A percentile compares a stretch with the other conserved stretches of the same genome.
phyloP scores from a whole-genome alignment of 2,329 filamentous ascomycete genomes.

The Botryotinia convoluta region DNA sequence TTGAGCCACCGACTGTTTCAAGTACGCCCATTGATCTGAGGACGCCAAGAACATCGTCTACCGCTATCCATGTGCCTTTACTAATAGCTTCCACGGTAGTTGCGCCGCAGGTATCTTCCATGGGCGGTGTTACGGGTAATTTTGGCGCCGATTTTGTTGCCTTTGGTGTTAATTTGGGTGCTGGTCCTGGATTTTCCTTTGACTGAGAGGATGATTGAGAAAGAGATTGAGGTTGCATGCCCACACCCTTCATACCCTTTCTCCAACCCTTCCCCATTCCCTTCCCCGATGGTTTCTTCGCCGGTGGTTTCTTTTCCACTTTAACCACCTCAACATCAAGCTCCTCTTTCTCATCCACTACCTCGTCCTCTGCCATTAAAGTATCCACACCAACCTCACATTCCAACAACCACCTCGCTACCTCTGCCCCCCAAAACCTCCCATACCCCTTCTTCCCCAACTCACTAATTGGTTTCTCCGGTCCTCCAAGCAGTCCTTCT shows the following conservation, averaged over 20 bases:
- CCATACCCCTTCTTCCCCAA: slow-evolving; percentile 79
- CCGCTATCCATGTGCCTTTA: slow-evolving; percentile 75
- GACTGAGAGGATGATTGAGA: not conserved
- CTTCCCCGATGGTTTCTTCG: slow-evolving; percentile 13
- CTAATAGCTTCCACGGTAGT: slow-evolving; percentile 63
- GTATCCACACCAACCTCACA: slow-evolving; percentile 29
- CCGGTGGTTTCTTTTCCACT: not conserved
- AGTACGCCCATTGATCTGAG: slow-evolving; percentile 77
- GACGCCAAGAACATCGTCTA: slow-evolving; percentile 77
- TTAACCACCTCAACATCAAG: slow-evolving; percentile 49
- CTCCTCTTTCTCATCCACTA: slow-evolving; percentile 30
- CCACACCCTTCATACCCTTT: slow-evolving; percentile 19
- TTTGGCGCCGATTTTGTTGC: not conserved
- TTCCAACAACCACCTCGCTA: slow-evolving; percentile 65
- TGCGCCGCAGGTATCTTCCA: not conserved
- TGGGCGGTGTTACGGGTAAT: not conserved
- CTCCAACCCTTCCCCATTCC: slow-evolving; percentile 20
- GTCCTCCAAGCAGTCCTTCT: slow-evolving; percentile 82
- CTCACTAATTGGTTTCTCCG: slow-evolving; percentile 89
- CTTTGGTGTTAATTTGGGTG: not conserved
- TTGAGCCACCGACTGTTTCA: slow-evolving; percentile 49
- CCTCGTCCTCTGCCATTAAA: slow-evolving; percentile 41
- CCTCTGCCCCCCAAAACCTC: slow-evolving; percentile 81
- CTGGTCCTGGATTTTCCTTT: not conserved
- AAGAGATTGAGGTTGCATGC: slow-evolving; percentile 12